These are phyloP conservation scores for Lasiosphaeria hispida DNA, from an alignment of 495 filamentous ascomycete genomes.

Conservation along the genomic window DNA sequence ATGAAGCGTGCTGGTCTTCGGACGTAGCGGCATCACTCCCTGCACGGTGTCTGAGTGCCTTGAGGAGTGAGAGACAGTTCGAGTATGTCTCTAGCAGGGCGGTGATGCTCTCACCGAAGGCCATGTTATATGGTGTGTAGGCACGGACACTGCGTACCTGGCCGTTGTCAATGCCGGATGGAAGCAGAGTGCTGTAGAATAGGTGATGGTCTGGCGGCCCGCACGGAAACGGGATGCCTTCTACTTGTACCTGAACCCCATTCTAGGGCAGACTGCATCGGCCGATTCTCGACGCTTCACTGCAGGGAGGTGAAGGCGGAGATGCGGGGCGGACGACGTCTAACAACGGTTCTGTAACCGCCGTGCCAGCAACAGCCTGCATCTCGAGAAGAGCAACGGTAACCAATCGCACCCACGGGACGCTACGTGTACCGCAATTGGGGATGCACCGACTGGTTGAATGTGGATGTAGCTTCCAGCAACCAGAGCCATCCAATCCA, in stretches of 20 bases:
- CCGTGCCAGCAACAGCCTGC: slow-evolving; percentile 7
- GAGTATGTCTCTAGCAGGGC: slow-evolving; percentile 36
- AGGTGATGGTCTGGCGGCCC: background rate
- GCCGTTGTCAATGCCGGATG: background rate
- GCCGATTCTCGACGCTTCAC: background rate
- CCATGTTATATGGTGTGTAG: slow-evolving; percentile 17
- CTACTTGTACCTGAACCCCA: slow-evolving; percentile 3
- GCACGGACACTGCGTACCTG: background rate
- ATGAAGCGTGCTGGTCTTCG: slow-evolving; percentile 34
- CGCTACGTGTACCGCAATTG: slow-evolving; percentile 7
- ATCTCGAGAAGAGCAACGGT: background rate
- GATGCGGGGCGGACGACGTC: slow-evolving; percentile 13
- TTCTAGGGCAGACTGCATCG: background rate
- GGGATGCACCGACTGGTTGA: slow-evolving; percentile 4
- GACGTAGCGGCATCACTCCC: slow-evolving; percentile 24
- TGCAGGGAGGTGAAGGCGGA: background rate
- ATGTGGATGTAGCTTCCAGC: background rate
- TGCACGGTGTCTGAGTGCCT: slow-evolving; percentile 21
- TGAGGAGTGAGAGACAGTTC: slow-evolving; percentile 36
- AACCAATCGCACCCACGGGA: slow-evolving; percentile 10
- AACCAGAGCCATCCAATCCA: background rate
- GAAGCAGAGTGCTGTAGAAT: background rate
- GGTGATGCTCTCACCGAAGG: slow-evolving; percentile 29
- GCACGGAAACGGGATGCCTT: background rate
- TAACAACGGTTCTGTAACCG: slow-evolving; percentile 7